Percentiles rank a stretch among this genome's conserved stretches.
Conservation (phyloP, 768 basidiomycete genomes). For the Lactarius vividus region DNA sequence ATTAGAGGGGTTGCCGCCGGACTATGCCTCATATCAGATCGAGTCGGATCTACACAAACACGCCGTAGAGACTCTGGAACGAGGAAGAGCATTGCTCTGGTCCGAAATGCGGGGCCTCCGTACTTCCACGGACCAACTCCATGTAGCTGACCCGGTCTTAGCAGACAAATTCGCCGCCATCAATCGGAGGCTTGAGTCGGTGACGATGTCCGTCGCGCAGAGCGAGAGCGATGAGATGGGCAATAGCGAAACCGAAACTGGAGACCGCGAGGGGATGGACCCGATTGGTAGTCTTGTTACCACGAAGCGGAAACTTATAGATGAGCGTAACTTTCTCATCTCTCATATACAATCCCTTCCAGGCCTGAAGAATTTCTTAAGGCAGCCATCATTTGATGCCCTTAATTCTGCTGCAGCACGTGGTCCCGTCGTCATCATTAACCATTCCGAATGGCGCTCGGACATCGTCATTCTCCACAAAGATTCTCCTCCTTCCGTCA, state of each 20-base stretch:
- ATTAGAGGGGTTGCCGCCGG: too few species aligned
- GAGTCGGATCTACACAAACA: background rate
- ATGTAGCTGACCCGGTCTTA: background rate
- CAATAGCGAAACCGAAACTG: background rate
- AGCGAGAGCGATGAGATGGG: background rate
- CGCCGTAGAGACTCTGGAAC: background rate
- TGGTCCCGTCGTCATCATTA: background rate
- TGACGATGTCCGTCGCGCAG: background rate
- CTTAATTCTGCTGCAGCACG: background rate
- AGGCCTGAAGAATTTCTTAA: background rate
- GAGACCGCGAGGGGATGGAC: too few species aligned
- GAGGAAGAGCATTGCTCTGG: slow-evolving; percentile 1
- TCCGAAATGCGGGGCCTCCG: slow-evolving; percentile 2
- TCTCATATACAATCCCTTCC: background rate
- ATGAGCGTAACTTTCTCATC: background rate
- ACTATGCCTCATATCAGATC: background rate
- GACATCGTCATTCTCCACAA: background rate
- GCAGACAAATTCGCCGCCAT: background rate
- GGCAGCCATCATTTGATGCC: background rate
- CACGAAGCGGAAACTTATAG: background rate
- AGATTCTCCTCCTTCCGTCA: background rate
- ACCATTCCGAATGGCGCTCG: background rate
- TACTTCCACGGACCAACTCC: background rate
- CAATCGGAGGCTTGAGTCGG: background rate
- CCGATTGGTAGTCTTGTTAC: background rate